Evolutionary conservation across 352 stramenopile species (phyloP), one percentile per base, ranked within the genome.

Genomic region (Globisporangium nagaii): DNA sequence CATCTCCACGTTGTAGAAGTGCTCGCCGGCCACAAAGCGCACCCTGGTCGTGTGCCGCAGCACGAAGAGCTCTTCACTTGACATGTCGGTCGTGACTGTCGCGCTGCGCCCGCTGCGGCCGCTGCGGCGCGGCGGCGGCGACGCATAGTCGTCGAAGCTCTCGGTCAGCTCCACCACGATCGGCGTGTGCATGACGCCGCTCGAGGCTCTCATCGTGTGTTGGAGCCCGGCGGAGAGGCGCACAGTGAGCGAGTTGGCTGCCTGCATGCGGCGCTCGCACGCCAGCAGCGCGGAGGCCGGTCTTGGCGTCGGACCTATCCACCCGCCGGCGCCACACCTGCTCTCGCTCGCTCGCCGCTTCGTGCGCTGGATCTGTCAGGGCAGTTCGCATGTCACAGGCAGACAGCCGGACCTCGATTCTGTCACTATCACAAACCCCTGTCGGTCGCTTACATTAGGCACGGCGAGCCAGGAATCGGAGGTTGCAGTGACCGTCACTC

Each of bases 21-120:
- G 70, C 47, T 84, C 75, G 9, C 80, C 78, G 1, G 75, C 73
- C 30, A 88, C 77, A 56, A 79, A 90, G 55, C 73, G 79, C 35
- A 39, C 40, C 17, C 41, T n/a, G 28, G 31, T 58, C 13, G 51
- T 48, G 36, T 51, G 37, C 11, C 43, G 43, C 27, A 50, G 19
- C 28, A 37, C 43, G 10, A 50, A 50, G 43, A 50, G 43, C 9
- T 50, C 43, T 22, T 50, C 27, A 11, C 43, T 50, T 1, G 43
- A 50, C 43, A 22, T 32, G 43, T 50, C 43, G 2, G 43, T 50
- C 10, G 43, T 50, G n/a, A 34, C 48, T 34, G 22, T 56, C 48
- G 34, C 48, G 10, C 36, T 43, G 35, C 35, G 34, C 1, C 39
- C 34, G 28, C 39, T 30, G 25, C 36, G 36, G 27, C 10, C 36